These are phyloP conservation scores for Spongiforma sp. DNA, from an alignment of 1,284 basidiomycete species.

Conservation along the genomic window DNA sequence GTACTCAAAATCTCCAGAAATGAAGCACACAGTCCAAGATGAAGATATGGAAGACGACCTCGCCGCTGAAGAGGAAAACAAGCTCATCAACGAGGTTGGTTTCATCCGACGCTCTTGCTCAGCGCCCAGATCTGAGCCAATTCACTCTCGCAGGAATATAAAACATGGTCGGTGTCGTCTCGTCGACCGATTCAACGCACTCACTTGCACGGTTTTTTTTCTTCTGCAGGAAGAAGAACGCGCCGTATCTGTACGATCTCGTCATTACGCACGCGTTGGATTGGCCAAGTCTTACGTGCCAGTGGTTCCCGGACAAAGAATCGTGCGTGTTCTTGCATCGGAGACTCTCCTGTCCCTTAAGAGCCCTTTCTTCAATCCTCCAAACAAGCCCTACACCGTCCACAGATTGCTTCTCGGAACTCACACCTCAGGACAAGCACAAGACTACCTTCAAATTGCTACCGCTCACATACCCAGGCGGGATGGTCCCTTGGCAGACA, in stretches of 20 bases:
- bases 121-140: conserved; percentile 15
- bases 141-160: conserved; percentile 67
- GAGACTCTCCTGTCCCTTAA: not conserved
- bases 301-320: conserved; percentile 99
- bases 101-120: conserved; percentile 3
- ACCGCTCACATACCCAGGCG: conserved; percentile 92
- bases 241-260: conserved; percentile 96
- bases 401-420: conserved; percentile 97
- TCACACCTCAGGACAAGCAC: conserved; percentile 94
- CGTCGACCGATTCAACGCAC: not conserved
- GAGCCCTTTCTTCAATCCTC: conserved; percentile 55
- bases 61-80: conserved; percentile 86
- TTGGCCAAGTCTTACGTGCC: conserved; percentile 98
- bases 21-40: conserved; percentile 65
- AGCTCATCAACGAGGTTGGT: conserved; percentile 89
- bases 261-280: conserved; percentile 98
- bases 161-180: conserved; percentile 66
- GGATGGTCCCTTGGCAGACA: conserved; percentile 65
- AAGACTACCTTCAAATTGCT: conserved; percentile 97
- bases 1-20: too few relatives aligned
- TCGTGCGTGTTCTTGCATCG: conserved; percentile 56
- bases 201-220: conserved; percentile 11
- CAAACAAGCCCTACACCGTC: conserved; percentile 90
- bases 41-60: conserved; percentile 84
- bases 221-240: conserved; percentile 89